Evolutionary conservation across 805 yeast genomes (phyloP).

Genomic region (Saccharomycopsis schoenii): DNA sequence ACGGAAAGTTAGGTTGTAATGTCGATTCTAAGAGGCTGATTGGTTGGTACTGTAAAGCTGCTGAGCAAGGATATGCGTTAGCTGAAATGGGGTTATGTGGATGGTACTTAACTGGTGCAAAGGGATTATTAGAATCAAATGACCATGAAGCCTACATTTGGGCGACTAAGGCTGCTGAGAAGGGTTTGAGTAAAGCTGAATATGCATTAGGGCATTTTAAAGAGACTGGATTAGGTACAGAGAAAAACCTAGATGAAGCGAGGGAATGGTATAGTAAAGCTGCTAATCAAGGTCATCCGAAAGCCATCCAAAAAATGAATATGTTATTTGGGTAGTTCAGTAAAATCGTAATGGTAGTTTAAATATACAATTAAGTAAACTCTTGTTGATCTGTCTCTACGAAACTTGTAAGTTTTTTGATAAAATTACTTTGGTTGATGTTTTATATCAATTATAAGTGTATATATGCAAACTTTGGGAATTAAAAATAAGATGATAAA

Average conservation of each 20-base stretch:
- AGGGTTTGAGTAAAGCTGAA: slow-evolving; percentile 51
- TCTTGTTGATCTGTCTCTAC: not conserved
- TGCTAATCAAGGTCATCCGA: slow-evolving; percentile 50
- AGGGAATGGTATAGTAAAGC: slow-evolving; percentile 45
- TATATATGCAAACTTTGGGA: not conserved
- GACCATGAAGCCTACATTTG: slow-evolving; percentile 59
- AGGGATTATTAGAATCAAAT: slow-evolving; percentile 41
- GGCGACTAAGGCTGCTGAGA: slow-evolving; percentile 55
- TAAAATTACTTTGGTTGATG: not conserved
- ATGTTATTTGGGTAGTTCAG: not conserved
- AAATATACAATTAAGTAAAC: not conserved
- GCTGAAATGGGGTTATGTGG: slow-evolving; percentile 68
- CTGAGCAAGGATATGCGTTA: slow-evolving; percentile 52
- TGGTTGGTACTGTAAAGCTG: slow-evolving; percentile 68
- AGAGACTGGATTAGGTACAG: slow-evolving; percentile 56
- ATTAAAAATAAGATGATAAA: not conserved
- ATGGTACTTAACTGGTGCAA: slow-evolving; percentile 68
- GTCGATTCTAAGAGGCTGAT: slow-evolving; percentile 50
- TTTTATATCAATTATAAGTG: not conserved
- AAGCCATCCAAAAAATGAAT: slow-evolving; percentile 31
- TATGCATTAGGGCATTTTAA: slow-evolving; percentile 60
- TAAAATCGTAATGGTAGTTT: not conserved
- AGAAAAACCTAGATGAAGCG: slow-evolving; percentile 34
- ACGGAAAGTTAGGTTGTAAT: slow-evolving; percentile 46
- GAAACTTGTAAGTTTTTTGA: not conserved